Base-by-base conservation (phyloP, 257 asterid genomes). In the Orobanche coerulescens region DNA sequence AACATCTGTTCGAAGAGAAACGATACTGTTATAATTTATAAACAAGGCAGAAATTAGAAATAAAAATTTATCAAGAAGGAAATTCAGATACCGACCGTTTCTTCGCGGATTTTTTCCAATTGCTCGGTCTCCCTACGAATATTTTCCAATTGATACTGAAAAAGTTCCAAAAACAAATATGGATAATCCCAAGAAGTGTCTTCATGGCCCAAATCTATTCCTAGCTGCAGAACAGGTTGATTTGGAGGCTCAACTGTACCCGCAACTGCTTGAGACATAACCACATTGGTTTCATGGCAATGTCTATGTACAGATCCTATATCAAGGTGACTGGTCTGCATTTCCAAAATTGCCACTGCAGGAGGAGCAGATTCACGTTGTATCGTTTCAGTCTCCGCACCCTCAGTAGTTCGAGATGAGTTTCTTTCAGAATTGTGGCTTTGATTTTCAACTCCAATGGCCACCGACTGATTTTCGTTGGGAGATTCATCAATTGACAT, bases 1-100 rank as follows among this genome's bases (percentile, higher is more conserved):
- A 46, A 59, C 14, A 72, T 72, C 97, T 90, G 85, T 63, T 46
- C 9, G 14, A 63, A 49, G 39, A 69, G 12, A 71, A 54, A 49
- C 31, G 8, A 23, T 7, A 49, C 4, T 34, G 48, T 69, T 57
- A 66, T 24, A 58, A 2, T 1, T 6, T n/a, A 40, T 0, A 12
- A 55, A 36, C 14, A 66, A 55, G 8, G 44, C 43, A 19, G 73
- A 71, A 55, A 12, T n/a, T 7, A 42, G 54, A 40, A 46, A 67
- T 11, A 3, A 7, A 34, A 22, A 62, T 70, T 23, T 51, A 62
- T 54, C 36, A 58, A 62, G 67, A 65, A 58, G 66, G 4, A 19
- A 66, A 65, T 61, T 64, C 46, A 61, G 66, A 55, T 11, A 67
- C 81, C 67, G 39, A 87, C 96, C 74, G 25, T 44, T 34, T 73